Percentiles rank a stretch among this genome's conserved stretches.
These are phyloP conservation scores for Dothideomycetidae sp. DNA, from an alignment of 2,329 filamentous ascomycete species.

Conservation along the genomic window DNA sequence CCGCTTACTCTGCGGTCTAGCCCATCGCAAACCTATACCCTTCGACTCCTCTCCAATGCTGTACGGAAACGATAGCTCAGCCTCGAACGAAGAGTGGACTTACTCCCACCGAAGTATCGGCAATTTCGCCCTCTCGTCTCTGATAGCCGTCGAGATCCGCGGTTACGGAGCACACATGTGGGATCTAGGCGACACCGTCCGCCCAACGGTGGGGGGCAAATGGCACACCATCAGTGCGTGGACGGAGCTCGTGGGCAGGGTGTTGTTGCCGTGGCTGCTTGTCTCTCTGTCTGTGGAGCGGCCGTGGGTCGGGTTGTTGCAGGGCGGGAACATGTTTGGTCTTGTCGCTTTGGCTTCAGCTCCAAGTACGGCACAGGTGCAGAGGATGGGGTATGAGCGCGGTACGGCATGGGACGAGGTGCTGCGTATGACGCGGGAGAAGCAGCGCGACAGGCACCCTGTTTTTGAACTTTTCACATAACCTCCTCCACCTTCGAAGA, in stretches of 20 bases:
- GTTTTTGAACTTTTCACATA: constrained; percentile 4
- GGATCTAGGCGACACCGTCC: constrained; percentile 4
- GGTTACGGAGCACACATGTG: constrained; percentile 5
- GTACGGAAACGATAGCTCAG: background rate
- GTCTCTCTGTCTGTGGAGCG: background rate
- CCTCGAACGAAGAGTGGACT: background rate
- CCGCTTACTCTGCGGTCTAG: background rate
- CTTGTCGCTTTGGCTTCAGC: background rate
- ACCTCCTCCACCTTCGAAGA: no score
- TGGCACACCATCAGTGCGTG: constrained; percentile 3
- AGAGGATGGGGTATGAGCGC: background rate
- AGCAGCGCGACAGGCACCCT: constrained; percentile 1
- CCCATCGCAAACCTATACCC: background rate
- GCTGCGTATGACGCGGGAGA: background rate
- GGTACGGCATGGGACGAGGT: constrained; percentile 4
- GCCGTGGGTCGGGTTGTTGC: constrained; percentile 2
- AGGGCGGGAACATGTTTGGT: constrained; percentile 4
- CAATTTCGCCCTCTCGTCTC: background rate
- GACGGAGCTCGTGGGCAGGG: constrained; percentile 1
- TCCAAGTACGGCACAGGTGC: background rate
- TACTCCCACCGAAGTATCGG: background rate
- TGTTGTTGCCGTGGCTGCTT: background rate
- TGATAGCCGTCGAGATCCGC: constrained; percentile 1
- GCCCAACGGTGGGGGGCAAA: constrained; percentile 2
- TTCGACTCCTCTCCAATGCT: background rate